Percentiles rank a stretch among this genome's conserved stretches.
phyloP scores from a whole-genome alignment of 2,329 filamentous ascomycete genomes.

The Fusarium graminum region DNA sequence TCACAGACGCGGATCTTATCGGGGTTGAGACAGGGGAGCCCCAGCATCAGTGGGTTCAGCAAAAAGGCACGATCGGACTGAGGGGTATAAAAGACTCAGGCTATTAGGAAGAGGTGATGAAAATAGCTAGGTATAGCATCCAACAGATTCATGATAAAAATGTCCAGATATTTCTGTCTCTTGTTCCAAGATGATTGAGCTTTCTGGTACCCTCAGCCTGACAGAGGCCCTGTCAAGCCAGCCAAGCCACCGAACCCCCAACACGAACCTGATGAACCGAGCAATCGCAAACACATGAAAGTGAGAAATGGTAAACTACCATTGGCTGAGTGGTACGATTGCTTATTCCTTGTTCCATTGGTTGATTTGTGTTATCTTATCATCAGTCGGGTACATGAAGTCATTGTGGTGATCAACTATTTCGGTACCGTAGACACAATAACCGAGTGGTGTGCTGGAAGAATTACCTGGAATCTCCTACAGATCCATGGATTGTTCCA shows the following conservation, averaged over 20 bases:
- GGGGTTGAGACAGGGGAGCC: slow-evolving; percentile 29
- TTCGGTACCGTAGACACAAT: slow-evolving; percentile 3
- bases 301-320: slow-evolving; percentile 31
- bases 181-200: no score
- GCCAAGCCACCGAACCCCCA: slow-evolving; percentile 45
- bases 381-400: slow-evolving; percentile 1
- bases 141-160: no score
- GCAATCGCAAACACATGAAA: slow-evolving; percentile 34
- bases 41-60: slow-evolving; percentile 33
- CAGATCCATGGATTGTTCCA: slow-evolving; percentile 36
- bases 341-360: slow-evolving; percentile 32
- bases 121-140: no score
- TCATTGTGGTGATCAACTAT: slow-evolving; percentile 5
- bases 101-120: no score
- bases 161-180: no score
- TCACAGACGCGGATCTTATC: slow-evolving; percentile 45
- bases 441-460: slow-evolving; percentile 21
- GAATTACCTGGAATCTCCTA: slow-evolving; percentile 29
- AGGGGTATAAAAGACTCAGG: no score
- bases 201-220: no score
- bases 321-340: slow-evolving; percentile 25
- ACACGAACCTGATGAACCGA: slow-evolving; percentile 39
- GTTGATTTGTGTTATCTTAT: slow-evolving; percentile 32
- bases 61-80: slow-evolving; percentile 10
- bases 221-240: slow-evolving; percentile 18